Conservation (phyloP, 768 basidiomycete genomes). For the Mycena chlorophos region DNA sequence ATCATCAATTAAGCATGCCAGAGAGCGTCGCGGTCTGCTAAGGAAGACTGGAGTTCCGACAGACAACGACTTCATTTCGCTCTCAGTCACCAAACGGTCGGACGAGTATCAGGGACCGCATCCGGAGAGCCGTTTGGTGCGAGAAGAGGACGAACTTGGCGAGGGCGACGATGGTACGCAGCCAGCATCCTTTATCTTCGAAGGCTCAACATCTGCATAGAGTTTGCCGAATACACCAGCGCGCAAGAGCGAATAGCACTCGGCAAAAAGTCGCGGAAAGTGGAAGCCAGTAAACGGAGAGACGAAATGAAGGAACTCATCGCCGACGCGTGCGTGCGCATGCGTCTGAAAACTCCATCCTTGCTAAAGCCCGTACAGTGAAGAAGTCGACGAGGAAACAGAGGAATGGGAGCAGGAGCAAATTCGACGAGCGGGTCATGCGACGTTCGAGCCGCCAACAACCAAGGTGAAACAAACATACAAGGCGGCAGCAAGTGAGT, state of each 20-base stretch:
- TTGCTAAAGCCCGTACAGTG: constrained; percentile 39
- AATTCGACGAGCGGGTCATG: constrained; percentile 69
- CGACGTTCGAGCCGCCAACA: constrained; percentile 38
- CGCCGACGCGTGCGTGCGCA: constrained; percentile 61
- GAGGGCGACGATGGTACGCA: constrained; percentile 82
- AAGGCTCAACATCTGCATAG: constrained; percentile 36
- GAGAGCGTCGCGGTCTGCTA: constrained; percentile 71
- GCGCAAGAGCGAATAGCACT: constrained; percentile 85
- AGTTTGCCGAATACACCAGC: constrained; percentile 84
- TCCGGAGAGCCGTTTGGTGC: constrained; percentile 76
- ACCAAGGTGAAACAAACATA: constrained; percentile 57
- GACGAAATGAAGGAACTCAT: constrained; percentile 80
- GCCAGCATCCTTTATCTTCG: neutral
- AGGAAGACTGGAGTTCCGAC: constrained; percentile 46
- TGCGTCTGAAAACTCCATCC: neutral
- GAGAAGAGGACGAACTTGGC: constrained; percentile 87
- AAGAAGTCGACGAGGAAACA: constrained; percentile 82
- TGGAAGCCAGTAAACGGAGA: constrained; percentile 64
- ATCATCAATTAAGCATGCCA: constrained; percentile 70
- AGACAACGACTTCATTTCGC: constrained; percentile 77
- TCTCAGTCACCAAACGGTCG: constrained; percentile 61
- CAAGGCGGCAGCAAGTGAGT: constrained; percentile 69
- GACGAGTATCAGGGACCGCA: constrained; percentile 70
- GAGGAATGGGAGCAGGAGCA: constrained; percentile 86
- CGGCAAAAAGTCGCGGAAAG: constrained; percentile 78